Evolutionary conservation across 2,329 filamentous ascomycete genomes (phyloP).

Genomic region (Alternaria atra): DNA sequence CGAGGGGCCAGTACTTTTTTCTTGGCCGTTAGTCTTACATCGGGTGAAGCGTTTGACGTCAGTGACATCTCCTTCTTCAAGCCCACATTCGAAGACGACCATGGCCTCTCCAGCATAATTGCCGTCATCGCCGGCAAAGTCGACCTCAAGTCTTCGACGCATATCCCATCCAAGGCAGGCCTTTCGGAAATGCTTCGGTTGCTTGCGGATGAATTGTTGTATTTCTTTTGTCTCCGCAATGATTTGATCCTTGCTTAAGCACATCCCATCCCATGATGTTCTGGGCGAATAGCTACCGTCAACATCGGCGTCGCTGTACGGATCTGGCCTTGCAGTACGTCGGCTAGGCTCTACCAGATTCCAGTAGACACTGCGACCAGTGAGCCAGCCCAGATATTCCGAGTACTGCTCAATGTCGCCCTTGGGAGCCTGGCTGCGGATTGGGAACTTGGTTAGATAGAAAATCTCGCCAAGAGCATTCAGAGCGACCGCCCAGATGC

Average conservation of each 20-base stretch:
- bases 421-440: conserved; percentile 61
- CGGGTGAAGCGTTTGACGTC: conserved; percentile 67
- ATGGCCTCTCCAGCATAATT: conserved; percentile 78
- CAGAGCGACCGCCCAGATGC: conserved; percentile 90
- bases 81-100: conserved; percentile 76
- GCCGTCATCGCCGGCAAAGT: conserved; percentile 86
- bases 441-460: conserved; percentile 78
- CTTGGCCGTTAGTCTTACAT: conserved; percentile 54
- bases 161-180: conserved; percentile 91
- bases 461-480: conserved; percentile 94
- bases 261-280: conserved; percentile 78
- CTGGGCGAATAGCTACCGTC: conserved; percentile 80
- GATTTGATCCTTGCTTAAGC: conserved; percentile 74
- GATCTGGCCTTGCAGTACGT: conserved; percentile 75
- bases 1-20: conserved; percentile 28
- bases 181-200: conserved; percentile 80
- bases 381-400: conserved; percentile 77
- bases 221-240: conserved; percentile 82
- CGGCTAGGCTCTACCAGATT: conserved; percentile 80
- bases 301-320: conserved; percentile 72
- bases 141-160: conserved; percentile 82
- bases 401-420: conserved; percentile 60
- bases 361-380: conserved; percentile 83
- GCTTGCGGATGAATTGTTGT: conserved; percentile 75
- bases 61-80: conserved; percentile 66